Base-by-base conservation (phyloP, 2,329 filamentous ascomycete genomes). In the Microcyclosporella mali region DNA sequence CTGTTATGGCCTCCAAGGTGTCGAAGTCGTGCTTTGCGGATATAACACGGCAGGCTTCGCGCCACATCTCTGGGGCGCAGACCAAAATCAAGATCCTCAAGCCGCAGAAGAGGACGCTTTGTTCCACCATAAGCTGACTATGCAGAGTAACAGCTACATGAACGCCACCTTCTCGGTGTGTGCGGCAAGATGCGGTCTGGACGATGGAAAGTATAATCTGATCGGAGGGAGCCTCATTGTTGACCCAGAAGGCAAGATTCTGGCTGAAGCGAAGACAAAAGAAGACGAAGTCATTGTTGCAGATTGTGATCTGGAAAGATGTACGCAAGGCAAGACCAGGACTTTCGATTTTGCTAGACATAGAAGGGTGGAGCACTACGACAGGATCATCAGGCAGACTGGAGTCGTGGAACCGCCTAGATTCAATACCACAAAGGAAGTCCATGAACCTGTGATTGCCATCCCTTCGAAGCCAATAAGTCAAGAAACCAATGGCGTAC, bases 1-100 rank as follows among this genome's bases (percentile, higher is more conserved):
- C 21, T 63, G 61, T 25, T 69, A 73, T 42, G 73, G 72, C 1
- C 59, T 76, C 6, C 71, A 75, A 52, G 71, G 71, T 15, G 65
- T 67, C 2, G 70, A 74, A 52, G 52, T 74, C 15, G 61, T 72
- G 4, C 55, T 69, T 17, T 72, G 70, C 39, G 73, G 73, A 1
- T 76, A 73, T 56, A 76, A 75, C 55, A 75, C 72, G 1, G 70
- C 69, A 3, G 65, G 67, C 1, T 75, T 64, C 49, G 71, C 71
- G 3, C 71, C 72, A 14, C 60, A 70, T 11, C 37, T 39, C 25
- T 39, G 37, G 37, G 37, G 37, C n/a, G 25, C 37, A n/a, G 15
- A 31, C 11, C 21, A 12, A 9, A 16, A 14, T 8, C 37, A 39
- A 19, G 4, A 27, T 2, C 37, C 37, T 12, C 61, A 67, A 43